Evolutionary conservation across 164 flowering plant genomes (phyloP).

Genomic region (Aristolochia fimbriata): DNA sequence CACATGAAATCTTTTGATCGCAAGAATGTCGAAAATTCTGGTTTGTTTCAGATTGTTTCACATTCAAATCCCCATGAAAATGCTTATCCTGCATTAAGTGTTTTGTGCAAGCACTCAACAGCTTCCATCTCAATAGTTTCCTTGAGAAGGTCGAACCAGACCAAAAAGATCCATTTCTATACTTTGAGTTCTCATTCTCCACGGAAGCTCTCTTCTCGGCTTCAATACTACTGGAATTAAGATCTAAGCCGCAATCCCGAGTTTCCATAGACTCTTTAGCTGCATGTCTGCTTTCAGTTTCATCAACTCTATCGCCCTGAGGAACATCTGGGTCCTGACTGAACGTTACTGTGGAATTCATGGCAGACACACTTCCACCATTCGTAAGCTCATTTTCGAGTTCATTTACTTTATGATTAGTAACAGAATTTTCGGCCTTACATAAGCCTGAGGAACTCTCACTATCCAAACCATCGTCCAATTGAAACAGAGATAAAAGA

Average conservation of each 20-base stretch:
- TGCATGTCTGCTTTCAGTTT: not conserved
- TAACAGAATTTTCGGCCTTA: not conserved
- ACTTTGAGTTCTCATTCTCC: conserved; percentile 4
- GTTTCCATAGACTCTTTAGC: not conserved
- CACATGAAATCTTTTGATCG: conserved; percentile 5
- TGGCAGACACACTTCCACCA: not conserved
- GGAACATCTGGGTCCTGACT: not conserved
- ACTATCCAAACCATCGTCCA: conserved; percentile 6
- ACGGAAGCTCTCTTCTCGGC: not conserved
- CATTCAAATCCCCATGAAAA: not conserved
- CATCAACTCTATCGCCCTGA: not conserved
- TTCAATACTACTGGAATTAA: not conserved
- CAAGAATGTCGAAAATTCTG: conserved; percentile 1
- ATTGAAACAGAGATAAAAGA: conserved; percentile 11
- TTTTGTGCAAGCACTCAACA: conserved; percentile 1
- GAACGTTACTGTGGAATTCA: not conserved
- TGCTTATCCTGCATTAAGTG: not conserved
- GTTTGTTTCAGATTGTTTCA: conserved; percentile 1
- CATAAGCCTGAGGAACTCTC: not conserved
- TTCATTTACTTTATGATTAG: not conserved
- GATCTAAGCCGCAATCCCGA: too few relatives aligned
- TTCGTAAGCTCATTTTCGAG: conserved; percentile 1
- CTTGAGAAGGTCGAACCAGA: conserved; percentile 4
- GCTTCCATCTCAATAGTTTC: conserved; percentile 6
- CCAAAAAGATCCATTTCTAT: conserved; percentile 4